phyloP scores from a whole-genome alignment of 768 basidiomycete genomes.

The Auriscalpium microsporum region DNA sequence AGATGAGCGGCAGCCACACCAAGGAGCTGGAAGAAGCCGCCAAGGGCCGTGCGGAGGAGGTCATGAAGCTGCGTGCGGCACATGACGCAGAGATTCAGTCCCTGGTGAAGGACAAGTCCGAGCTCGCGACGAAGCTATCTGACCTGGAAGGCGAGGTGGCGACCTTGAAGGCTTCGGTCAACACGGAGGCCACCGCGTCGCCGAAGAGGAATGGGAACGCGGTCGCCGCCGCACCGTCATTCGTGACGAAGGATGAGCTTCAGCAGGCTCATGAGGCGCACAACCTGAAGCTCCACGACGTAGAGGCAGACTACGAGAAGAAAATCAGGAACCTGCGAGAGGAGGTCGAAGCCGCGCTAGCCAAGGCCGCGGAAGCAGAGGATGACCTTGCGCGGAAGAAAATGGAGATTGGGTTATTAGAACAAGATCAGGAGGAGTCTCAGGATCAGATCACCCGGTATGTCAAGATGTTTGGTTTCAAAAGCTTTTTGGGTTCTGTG shows the following conservation, averaged over 20 bases:
- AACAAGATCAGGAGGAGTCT: slow-evolving; percentile 70
- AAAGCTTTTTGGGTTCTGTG: slow-evolving; percentile 27
- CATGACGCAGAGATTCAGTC: slow-evolving; percentile 55
- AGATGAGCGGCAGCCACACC: slow-evolving; percentile 61
- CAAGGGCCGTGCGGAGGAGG: slow-evolving; percentile 59
- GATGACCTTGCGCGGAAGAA: slow-evolving; percentile 57
- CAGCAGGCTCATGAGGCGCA: slow-evolving; percentile 77
- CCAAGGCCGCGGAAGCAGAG: slow-evolving; percentile 45
- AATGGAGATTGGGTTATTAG: slow-evolving; percentile 77
- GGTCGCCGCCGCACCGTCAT: slow-evolving; percentile 29
- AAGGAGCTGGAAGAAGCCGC: slow-evolving; percentile 74
- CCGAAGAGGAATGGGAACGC: slow-evolving; percentile 49
- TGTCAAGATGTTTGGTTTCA: slow-evolving; percentile 51
- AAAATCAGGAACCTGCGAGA: slow-evolving; percentile 42
- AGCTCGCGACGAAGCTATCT: slow-evolving; percentile 52
- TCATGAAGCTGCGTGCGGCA: slow-evolving; percentile 46
- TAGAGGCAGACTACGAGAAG: slow-evolving; percentile 61
- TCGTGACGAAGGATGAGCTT: slow-evolving; percentile 69
- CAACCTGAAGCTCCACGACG: slow-evolving; percentile 68
- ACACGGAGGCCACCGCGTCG: slow-evolving; percentile 34
- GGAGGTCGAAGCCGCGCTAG: slow-evolving; percentile 46
- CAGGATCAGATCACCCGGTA: slow-evolving; percentile 74
- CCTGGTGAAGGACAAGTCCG: slow-evolving; percentile 53
- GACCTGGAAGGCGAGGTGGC: slow-evolving; percentile 75
- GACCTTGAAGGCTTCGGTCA: slow-evolving; percentile 49